These are phyloP conservation scores for Paecilomyces formosus DNA, from an alignment of 2,329 filamentous ascomycete genomes.

Conservation along the genomic window DNA sequence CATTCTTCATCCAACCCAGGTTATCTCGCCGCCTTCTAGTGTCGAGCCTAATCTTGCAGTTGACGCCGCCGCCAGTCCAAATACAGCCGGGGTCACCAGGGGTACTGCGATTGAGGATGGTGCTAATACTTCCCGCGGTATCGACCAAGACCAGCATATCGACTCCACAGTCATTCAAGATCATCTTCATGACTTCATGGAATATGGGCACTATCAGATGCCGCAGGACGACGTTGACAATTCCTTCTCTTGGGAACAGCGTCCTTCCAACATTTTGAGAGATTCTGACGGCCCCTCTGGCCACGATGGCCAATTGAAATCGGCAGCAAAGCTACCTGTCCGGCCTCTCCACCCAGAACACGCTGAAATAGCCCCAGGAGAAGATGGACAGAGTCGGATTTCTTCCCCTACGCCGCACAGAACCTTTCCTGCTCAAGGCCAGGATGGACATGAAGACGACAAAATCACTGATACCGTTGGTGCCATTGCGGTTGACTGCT, in stretches of 20 bases:
- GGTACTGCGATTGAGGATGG: conserved; percentile 2
- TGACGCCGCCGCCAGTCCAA: neutral
- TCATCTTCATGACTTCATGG: neutral
- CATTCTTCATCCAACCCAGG: conserved; percentile 14
- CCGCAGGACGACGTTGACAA: conserved; percentile 2
- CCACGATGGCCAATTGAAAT: neutral
- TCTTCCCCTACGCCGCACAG: neutral
- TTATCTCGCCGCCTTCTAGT: conserved; percentile 11
- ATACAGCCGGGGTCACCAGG: neutral
- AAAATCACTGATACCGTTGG: conserved; percentile 90
- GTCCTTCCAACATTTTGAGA: neutral
- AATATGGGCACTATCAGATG: neutral
- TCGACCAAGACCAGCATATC: neutral
- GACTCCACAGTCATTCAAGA: neutral
- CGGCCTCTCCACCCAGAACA: neutral
- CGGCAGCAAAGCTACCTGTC: neutral
- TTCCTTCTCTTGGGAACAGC: neutral
- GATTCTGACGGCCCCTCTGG: neutral
- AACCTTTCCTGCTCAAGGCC: neutral
- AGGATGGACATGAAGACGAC: conserved; percentile 35
- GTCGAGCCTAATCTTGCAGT: conserved; percentile 5
- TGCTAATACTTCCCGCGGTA: neutral
- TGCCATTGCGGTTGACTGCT: conserved; percentile 82
- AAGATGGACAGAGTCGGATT: conserved; percentile 2
- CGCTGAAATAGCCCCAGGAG: neutral